Conservation (phyloP, 148 eudicot species). For the Salicornia ramosissima region DNA sequence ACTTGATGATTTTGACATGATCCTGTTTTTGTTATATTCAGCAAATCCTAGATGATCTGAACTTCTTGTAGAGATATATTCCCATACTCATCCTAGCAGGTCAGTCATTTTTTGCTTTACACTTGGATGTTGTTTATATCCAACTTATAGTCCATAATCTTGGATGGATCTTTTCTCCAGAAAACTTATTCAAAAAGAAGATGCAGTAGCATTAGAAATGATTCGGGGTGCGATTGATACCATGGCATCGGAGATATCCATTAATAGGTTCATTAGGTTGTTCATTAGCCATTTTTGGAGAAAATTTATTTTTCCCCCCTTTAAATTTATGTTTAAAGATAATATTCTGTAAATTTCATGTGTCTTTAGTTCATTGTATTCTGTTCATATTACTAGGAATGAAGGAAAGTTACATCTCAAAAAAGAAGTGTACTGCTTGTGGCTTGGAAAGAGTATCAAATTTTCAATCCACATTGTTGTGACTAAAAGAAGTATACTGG, state of each 20-base stretch:
- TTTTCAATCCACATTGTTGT: no score
- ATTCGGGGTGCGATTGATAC: slow-evolving; percentile 1
- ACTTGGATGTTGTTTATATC: not conserved
- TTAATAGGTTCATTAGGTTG: not conserved
- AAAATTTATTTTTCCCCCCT: not conserved
- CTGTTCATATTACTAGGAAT: not conserved
- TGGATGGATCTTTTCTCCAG: not conserved
- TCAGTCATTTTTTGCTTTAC: slow-evolving; percentile 3
- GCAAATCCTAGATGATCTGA: slow-evolving; percentile 15
- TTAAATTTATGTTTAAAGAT: not conserved
- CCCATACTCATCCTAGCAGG: slow-evolving; percentile 8
- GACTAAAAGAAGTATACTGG: no score
- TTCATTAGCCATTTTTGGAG: not conserved
- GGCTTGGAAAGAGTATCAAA: not conserved
- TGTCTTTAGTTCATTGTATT: not conserved
- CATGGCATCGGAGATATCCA: not conserved
- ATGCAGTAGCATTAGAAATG: not conserved
- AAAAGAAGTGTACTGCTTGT: not conserved
- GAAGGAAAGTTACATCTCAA: not conserved
- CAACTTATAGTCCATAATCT: not conserved
- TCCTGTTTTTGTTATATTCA: slow-evolving; percentile 9
- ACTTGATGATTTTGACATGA: not conserved
- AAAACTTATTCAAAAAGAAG: not conserved
- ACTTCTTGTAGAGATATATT: slow-evolving; percentile 3
- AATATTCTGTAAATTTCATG: not conserved